phyloP scores from a whole-genome alignment of 1,284 basidiomycete genomes.

The Marasmius sp. region DNA sequence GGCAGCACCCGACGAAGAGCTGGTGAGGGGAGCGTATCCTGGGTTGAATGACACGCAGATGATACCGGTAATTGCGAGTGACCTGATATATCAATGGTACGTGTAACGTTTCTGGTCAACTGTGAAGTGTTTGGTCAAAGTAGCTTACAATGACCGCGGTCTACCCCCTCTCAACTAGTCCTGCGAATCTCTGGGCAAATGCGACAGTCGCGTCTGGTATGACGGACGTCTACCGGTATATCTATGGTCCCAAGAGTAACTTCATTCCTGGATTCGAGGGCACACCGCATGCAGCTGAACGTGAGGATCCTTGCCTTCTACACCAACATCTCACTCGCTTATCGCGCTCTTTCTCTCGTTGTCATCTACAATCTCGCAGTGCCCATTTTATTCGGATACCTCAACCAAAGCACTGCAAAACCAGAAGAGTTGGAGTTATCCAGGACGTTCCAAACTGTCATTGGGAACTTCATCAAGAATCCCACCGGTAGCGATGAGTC shows the following conservation, averaged over 20 bases:
- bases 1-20: neutral
- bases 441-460: slow-evolving; percentile 16
- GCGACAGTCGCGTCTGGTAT: slow-evolving; percentile 13
- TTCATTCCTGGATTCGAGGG: slow-evolving; percentile 13
- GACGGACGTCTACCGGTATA: slow-evolving; percentile 14
- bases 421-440: slow-evolving; percentile 12
- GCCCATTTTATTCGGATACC: slow-evolving; percentile 16
- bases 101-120: neutral
- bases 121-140: neutral
- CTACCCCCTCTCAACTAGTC: slow-evolving; percentile 4
- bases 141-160: neutral
- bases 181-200: slow-evolving; percentile 14
- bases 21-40: slow-evolving; percentile 13
- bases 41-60: slow-evolving; percentile 9
- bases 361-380: slow-evolving; percentile 3
- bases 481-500: neutral
- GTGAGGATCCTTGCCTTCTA: neutral
- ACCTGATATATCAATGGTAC: slow-evolving; percentile 10
- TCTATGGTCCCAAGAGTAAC: slow-evolving; percentile 15
- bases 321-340: neutral
- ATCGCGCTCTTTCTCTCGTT: too few species aligned
- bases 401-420: slow-evolving; percentile 10
- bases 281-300: slow-evolving; percentile 17
- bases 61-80: slow-evolving; percentile 11
- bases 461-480: slow-evolving; percentile 19